phyloP scores from a whole-genome alignment of 1,139 yeast species.

The Kodamaea suecica region DNA sequence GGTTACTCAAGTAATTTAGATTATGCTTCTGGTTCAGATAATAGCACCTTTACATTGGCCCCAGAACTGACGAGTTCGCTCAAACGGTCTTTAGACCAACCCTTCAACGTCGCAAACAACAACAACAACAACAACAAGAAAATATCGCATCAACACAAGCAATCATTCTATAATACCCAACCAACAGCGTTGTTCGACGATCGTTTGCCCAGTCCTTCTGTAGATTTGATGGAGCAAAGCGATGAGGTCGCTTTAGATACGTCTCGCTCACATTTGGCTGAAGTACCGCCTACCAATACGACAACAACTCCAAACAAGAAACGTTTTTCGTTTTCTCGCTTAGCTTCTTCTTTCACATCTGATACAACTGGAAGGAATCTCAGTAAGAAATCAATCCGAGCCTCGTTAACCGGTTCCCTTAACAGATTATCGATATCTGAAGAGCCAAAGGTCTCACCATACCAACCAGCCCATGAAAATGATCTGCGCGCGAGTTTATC shows the following conservation, averaged over 20 bases:
- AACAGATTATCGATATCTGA: background rate
- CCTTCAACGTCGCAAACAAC: slow-evolving; percentile 4
- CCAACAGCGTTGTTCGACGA: slow-evolving; percentile 12
- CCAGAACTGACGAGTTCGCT: slow-evolving; percentile 3
- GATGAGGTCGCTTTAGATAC: background rate
- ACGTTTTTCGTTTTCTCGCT: slow-evolving; percentile 13
- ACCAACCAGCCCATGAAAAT: background rate
- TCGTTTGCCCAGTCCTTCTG: slow-evolving; percentile 17
- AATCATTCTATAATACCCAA: slow-evolving; percentile 15
- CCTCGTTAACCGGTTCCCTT: background rate
- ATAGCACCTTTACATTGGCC: background rate
- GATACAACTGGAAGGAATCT: too few relatives aligned
- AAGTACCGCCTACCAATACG: slow-evolving; percentile 1
- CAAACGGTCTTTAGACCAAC: slow-evolving; percentile 13
- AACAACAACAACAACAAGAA: slow-evolving; percentile 6
- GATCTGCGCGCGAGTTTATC: slow-evolving; percentile 10
- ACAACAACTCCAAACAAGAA: slow-evolving; percentile 8
- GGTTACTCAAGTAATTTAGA: too few relatives aligned
- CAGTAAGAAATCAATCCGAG: slow-evolving; percentile 10
- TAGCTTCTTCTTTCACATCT: slow-evolving; percentile 6
- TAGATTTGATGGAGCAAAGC: slow-evolving; percentile 7
- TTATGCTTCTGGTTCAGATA: too few relatives aligned
- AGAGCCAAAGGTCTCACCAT: background rate
- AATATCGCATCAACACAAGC: slow-evolving; percentile 10
- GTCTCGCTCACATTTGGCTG: background rate